Evolutionary conservation across 148 eudicot genomes (phyloP), one percentile per base, ranked within the genome.

Genomic region (Vaccinium macrocarpon): DNA sequence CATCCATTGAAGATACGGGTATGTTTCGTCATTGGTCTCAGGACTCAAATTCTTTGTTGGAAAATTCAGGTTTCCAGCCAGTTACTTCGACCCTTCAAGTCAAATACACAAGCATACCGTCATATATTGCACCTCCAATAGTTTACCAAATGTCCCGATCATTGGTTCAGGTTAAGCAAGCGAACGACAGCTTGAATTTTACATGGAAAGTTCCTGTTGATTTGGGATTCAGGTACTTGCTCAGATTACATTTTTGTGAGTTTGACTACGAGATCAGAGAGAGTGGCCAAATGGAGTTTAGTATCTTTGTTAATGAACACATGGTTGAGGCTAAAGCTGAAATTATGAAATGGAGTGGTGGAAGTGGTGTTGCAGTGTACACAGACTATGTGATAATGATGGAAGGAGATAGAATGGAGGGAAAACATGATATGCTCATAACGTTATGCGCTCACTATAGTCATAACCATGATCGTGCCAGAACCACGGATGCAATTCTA

Each of bases 161-260:
- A 8, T 46, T 78, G 48, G 87, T 84, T 7, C 0, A 0, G 0
- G 1, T 12, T 3, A 5, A 16, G 5, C 11, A 13, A 1, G 23
- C 8, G 1, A 1, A 84, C 0, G 79, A 49, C 9, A 4, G 8
- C 16, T 15, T 68, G 3, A 88, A 85, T 52, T 53, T 85, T 1
- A 89, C 86, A 0, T 91, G 90, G 91, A 35, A 15, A 51, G 72
- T 89, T 51, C 8, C 71, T 5, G 85, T 91, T 15, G 88, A 90
- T 77, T 35, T 59, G 8, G 93, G 93, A 50, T 91, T 82, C 42
- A 52, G 68, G 79, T 82, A 82, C 32, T 16, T 82, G 6, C 14
- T 82, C 3, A 82, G 78, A 25, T 53, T 82, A 15, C 66, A 82
- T 87, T 82, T 87, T 25, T 85, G 89, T 25, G 87, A 91, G 73